Base-by-base conservation (phyloP, 495 filamentous ascomycete species). In the Aspergillus coremiiformis region DNA sequence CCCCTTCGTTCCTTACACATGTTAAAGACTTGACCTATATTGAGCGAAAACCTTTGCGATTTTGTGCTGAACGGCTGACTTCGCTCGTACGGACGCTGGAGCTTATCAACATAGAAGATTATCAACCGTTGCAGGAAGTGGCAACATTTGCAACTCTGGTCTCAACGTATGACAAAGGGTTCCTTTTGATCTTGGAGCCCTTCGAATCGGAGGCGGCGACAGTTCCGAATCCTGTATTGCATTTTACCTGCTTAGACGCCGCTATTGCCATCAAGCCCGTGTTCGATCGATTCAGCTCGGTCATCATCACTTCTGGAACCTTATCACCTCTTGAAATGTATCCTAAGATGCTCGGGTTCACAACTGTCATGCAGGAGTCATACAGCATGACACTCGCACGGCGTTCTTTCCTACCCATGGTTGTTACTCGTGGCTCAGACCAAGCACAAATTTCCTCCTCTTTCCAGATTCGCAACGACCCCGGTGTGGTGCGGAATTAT, bases 251-350 rank as follows among this genome's bases (percentile, higher is more conserved):
- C 58, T 76, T 99, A 21, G 94, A 99, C 72, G 94, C 94, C 14
- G 93, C 94, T 4, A 99, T 99, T 53, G 94, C 94, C 42, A 97
- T 99, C 66, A 95, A 91, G 61, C 94, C 94, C 1, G 90, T 99
- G 8, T 94, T 97, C 63, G 93, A 99, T 49, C 85, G 94, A 29
- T 99, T 99, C 67, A 86, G 84, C 62, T 96, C 94, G 6, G 94
- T 99, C 49, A 91, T 99, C 67, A 96, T 99, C 66, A 99, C 94
- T 5, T 97, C 94, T 0, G 94, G 94, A 60, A 99, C 94, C 3
- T 85, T 99, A 46, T 96, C 93, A 0, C 94, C 94, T 0, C 67
- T 99, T 4, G 94, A 99, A 66, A 97, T 99, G 90, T 99, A 97
- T 64, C 94, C 94, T 0, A 96, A 95, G 60, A 96, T 99, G 93